phyloP scores from a whole-genome alignment of 2,329 filamentous ascomycete species.

The Pseudogymnoascus pannorum region DNA sequence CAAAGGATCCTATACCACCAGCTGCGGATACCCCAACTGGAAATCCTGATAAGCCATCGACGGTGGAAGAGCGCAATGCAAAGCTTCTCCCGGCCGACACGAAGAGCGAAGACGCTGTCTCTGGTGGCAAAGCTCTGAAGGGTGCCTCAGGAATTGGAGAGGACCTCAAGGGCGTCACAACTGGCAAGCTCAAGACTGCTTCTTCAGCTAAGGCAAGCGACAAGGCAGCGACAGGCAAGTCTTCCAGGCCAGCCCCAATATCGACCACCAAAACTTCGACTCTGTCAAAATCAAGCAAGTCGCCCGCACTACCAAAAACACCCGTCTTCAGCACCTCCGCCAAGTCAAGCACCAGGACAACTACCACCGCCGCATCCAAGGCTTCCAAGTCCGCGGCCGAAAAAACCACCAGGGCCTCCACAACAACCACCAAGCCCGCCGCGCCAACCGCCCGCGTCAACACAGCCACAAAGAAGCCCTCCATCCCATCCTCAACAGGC shows the following conservation, averaged over 20 bases:
- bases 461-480: constrained; percentile 23
- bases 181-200: not conserved
- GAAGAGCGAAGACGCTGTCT: constrained; percentile 5
- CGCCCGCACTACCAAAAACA: constrained; percentile 32
- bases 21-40: constrained; percentile 10
- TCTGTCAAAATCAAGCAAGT: constrained; percentile 23
- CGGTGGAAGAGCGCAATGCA: constrained; percentile 17
- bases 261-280: constrained; percentile 16
- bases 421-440: constrained; percentile 33
- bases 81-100: constrained; percentile 4
- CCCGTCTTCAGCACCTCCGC: constrained; percentile 29
- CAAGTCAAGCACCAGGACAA: constrained; percentile 18
- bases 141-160: constrained; percentile 8
- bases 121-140: constrained; percentile 14
- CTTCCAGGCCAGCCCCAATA: constrained; percentile 20
- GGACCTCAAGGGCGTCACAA: not conserved
- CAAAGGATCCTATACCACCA: constrained; percentile 16
- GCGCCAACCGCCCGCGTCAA: constrained; percentile 34
- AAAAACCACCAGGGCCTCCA: constrained; percentile 18
- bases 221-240: constrained; percentile 15
- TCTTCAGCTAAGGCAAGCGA: constrained; percentile 8
- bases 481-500: constrained; percentile 26
- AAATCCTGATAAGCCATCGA: constrained; percentile 11
- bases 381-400: constrained; percentile 29
- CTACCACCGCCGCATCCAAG: constrained; percentile 22